Evolutionary conservation across 2,329 filamentous ascomycete species (phyloP), one percentile per base, ranked within the genome.

Genomic region (Xylariaceae sp.): DNA sequence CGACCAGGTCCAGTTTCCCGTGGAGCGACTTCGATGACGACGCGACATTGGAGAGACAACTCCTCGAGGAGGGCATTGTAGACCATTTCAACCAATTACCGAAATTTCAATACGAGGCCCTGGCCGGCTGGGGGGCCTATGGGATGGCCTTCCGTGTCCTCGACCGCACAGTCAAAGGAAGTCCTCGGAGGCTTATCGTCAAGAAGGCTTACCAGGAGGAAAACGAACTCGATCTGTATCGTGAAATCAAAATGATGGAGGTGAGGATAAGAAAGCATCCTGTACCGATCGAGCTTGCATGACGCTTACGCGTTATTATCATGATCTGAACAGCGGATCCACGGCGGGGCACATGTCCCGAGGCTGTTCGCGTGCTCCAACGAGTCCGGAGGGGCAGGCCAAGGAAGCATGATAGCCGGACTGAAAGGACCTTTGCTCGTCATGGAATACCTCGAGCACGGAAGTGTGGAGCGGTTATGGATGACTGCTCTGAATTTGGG

Each of bases 371-470:
- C n/a, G n/a, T n/a, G n/a, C n/a, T n/a, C n/a, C n/a, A n/a, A n/a
- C n/a, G n/a, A n/a, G n/a, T n/a, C n/a, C n/a, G n/a, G n/a, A n/a
- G n/a, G n/a, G n/a, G n/a, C n/a, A n/a, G n/a, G n/a, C n/a, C n/a
- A n/a, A n/a, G n/a, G n/a, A n/a, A n/a, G n/a, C n/a, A n/a, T 42
- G 1, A 26, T 43, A 3, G 16, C 3, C 9, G 46, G 43, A 4
- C 38, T 48, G 9, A 6, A 8, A 1, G 41, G 37, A 2, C 43
- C 41, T 3, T 16, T 39, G 3, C 28, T 40, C 1, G 40, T 42
- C 13, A 14, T 47, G 5, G 46, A 48, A 17, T 29, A 43, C 23
- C 40, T 46, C 13, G 33, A 38, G 15, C 36, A 48, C n/a, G 46
- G 38, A n/a, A 19, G 26, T 11, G 3, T 45, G n/a, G 1, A 13